phyloP scores from a whole-genome alignment of 805 yeast genomes.

The Vanderwaltozyma yarrowii region DNA sequence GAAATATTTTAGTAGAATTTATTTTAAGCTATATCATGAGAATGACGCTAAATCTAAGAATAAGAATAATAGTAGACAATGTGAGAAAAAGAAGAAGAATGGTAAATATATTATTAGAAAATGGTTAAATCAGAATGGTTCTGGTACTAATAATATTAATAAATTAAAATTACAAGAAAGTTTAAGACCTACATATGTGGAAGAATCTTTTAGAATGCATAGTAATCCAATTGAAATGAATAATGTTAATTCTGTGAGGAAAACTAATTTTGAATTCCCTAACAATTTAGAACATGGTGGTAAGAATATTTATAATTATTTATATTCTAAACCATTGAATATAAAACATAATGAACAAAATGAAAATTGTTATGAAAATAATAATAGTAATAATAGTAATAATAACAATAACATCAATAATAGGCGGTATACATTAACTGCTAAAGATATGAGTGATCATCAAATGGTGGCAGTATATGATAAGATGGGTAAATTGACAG shows the following conservation, averaged over 20 bases:
- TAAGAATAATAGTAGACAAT: neutral
- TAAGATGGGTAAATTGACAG: neutral
- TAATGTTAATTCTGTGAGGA: neutral
- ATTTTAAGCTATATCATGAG: too few relatives aligned
- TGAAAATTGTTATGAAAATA: neutral
- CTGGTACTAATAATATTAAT: neutral
- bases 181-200: constrained; percentile 1
- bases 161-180: neutral
- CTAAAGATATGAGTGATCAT: constrained; percentile 2
- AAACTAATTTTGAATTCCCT: neutral
- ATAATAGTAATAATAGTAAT: neutral
- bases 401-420: neutral
- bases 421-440: neutral
- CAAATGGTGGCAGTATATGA: constrained; percentile 3
- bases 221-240: neutral
- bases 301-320: too few relatives aligned
- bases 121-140: neutral
- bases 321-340: neutral
- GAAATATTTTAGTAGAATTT: too few relatives aligned
- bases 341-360: neutral
- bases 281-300: neutral
- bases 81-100: too few relatives aligned
- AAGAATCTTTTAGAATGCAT: constrained; percentile 3
- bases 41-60: neutral
- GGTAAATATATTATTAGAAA: too few relatives aligned